Evolutionary conservation across 1,284 basidiomycete genomes (phyloP), one percentile per base, ranked within the genome.

Genomic region (Trametes pubescens): DNA sequence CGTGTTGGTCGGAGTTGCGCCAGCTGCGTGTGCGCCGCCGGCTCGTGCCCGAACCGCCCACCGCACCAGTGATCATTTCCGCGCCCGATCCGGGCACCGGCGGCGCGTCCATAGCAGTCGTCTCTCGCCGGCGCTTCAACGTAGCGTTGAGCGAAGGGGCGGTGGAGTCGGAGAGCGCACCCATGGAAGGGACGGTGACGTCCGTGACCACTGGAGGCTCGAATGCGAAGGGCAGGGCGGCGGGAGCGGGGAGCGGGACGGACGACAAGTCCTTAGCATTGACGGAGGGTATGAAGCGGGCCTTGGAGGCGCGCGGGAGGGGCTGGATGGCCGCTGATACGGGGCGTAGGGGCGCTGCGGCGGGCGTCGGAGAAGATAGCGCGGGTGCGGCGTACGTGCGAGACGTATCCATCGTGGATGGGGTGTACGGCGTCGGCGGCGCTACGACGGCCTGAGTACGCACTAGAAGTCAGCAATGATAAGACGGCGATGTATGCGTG

Each of bases 71-170:
- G 10, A 59, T 51, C 13, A 58, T 55, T 26, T 62, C 57, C 38
- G 64, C 22, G 21, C 47, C 47, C 14, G 47, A 26, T 6, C 47
- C 24, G 13, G 52, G 14, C 18, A 57, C 34, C 21, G 73, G 34
- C 21, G 73, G 34, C 8, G 66, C 58, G 44, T 76, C 76, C 22
- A 74, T 67, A 43, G 73, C 65, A 70, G 77, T 77, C 43, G 73
- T 71, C 29, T 77, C 77, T 58, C 80, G 78, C 24, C 80, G 72
- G 1, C 79, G 76, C 66, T 81, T 81, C 38, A 76, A 69, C 43
- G 79, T 77, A 2, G 74, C 59, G 24, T 43, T 55, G 5, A 57
- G 54, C 22, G 64, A 5, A 4, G 52, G 44, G 2, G 57, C 29
- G 38, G 32, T 16, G 57, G 29, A 24, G 61, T 51, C 21, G 10